Conservation (phyloP, 192 early-diverging fungal genomes). For the Podila epicladia region DNA sequence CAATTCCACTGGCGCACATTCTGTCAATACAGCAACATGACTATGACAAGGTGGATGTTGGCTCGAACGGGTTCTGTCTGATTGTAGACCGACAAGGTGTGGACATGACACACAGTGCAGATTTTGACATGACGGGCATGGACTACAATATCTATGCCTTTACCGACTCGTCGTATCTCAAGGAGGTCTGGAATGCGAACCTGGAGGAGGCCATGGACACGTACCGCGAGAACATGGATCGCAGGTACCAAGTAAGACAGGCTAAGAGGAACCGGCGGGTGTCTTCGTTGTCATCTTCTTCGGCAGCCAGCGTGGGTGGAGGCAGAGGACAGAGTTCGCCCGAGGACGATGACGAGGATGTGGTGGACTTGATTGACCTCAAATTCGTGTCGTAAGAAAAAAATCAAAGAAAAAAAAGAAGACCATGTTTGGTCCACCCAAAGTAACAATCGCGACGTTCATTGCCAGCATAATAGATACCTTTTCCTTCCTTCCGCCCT, state of each 20-base stretch:
- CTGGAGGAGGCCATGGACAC: constrained; percentile 24
- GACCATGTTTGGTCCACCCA: neutral
- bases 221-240: constrained; percentile 28
- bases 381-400: constrained; percentile 33
- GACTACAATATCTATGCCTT: constrained; percentile 37
- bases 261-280: constrained; percentile 15
- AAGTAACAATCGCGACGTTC: neutral
- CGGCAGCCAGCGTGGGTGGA: neutral
- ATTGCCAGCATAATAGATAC: neutral
- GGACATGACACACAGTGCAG: constrained; percentile 11
- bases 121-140: constrained; percentile 33
- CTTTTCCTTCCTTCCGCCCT: constrained; percentile 1
- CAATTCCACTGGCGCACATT: constrained; percentile 20
- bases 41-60: constrained; percentile 39
- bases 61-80: constrained; percentile 22
- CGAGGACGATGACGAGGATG: constrained; percentile 3
- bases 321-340: neutral
- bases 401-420: neutral
- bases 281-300: neutral
- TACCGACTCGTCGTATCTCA: constrained; percentile 29
- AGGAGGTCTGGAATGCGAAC: constrained; percentile 18
- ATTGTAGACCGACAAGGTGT: constrained; percentile 4
- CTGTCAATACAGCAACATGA: constrained; percentile 31
- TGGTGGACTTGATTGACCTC: constrained; percentile 20
- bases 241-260: constrained; percentile 6